A percentile compares a stretch with the other conserved stretches of the same genome.
These are phyloP conservation scores for Striga hermonthica DNA, from an alignment of 305 asterid genomes.

Conservation along the genomic window DNA sequence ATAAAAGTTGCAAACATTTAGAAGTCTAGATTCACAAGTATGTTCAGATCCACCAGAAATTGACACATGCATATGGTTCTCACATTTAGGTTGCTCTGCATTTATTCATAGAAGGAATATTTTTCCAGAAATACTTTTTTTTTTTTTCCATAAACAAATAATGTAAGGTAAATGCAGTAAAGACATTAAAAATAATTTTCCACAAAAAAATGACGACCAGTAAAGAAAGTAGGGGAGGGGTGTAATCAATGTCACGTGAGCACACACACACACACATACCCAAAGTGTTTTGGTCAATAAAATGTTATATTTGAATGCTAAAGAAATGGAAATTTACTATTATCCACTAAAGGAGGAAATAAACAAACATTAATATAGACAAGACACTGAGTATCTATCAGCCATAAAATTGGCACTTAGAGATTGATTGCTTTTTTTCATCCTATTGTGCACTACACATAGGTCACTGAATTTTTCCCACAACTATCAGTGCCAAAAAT, in stretches of 20 bases:
- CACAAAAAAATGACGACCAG: background rate
- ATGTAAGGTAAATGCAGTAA: too few relatives aligned
- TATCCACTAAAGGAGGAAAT: conserved; percentile 16
- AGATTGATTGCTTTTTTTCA: background rate
- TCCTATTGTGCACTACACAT: conserved; percentile 1
- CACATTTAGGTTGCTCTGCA: background rate
- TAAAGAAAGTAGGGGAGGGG: background rate
- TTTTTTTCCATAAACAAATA: background rate
- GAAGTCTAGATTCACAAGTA: background rate
- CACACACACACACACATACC: background rate
- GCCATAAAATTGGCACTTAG: conserved; percentile 26
- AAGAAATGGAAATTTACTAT: background rate
- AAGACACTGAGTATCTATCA: conserved; percentile 9
- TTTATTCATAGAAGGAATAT: background rate
- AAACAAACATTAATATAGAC: conserved; percentile 10
- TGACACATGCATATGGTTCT: background rate
- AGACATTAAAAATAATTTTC: background rate
- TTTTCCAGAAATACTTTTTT: background rate
- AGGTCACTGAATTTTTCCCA: conserved; percentile 20
- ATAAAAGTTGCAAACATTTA: too few relatives aligned
- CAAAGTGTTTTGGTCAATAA: background rate
- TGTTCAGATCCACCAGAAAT: background rate
- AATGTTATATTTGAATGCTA: conserved; percentile 6
- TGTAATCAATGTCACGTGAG: conserved; percentile 2
- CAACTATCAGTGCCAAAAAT: conserved; percentile 18